A percentile compares a stretch with the other conserved stretches of the same genome.
Conservation (phyloP, 1,284 basidiomycete genomes). For the Trichosporon sp. region DNA sequence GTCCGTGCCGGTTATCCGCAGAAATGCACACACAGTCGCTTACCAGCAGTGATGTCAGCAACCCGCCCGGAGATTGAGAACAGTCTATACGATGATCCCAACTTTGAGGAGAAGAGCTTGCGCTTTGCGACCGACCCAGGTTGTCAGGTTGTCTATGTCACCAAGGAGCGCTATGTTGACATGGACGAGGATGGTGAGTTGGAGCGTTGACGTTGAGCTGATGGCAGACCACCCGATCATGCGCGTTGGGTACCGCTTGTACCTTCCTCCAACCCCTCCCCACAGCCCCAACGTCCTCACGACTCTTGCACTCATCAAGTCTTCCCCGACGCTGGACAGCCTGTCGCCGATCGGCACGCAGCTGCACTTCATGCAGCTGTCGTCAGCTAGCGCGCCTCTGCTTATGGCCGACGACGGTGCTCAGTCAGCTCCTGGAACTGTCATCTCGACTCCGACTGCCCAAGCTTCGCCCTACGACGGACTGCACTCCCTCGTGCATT, state of each 20-base stretch:
- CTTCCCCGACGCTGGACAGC: conserved; percentile 78
- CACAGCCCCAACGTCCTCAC: conserved; percentile 77
- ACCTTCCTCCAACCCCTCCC: conserved; percentile 54
- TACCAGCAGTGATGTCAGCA: conserved; percentile 52
- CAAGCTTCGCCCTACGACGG: conserved; percentile 81
- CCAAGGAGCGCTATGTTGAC: conserved; percentile 44
- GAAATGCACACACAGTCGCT: not conserved
- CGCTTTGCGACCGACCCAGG: conserved; percentile 52
- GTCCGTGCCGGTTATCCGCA: conserved; percentile 35
- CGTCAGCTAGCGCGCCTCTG: conserved; percentile 38
- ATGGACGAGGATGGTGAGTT: conserved; percentile 45
- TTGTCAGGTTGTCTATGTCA: conserved; percentile 56
- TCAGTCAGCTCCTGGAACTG: conserved; percentile 41
- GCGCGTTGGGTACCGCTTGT: conserved; percentile 47
- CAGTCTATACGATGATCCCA: conserved; percentile 51
- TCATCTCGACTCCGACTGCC: conserved; percentile 51
- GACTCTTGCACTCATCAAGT: conserved; percentile 93
- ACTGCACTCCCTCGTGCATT: conserved; percentile 92
- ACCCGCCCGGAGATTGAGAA: conserved; percentile 46
- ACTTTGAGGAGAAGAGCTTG: conserved; percentile 52
- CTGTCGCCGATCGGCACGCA: conserved; percentile 77
- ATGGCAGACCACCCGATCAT: conserved; percentile 39
- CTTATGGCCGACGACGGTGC: conserved; percentile 40
- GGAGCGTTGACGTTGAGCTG: conserved; percentile 19
- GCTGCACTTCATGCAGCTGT: conserved; percentile 89